A percentile compares a stretch with the other conserved stretches of the same genome.
Conservation (phyloP, 2,329 filamentous ascomycete genomes). For the Xylaria sp. region DNA sequence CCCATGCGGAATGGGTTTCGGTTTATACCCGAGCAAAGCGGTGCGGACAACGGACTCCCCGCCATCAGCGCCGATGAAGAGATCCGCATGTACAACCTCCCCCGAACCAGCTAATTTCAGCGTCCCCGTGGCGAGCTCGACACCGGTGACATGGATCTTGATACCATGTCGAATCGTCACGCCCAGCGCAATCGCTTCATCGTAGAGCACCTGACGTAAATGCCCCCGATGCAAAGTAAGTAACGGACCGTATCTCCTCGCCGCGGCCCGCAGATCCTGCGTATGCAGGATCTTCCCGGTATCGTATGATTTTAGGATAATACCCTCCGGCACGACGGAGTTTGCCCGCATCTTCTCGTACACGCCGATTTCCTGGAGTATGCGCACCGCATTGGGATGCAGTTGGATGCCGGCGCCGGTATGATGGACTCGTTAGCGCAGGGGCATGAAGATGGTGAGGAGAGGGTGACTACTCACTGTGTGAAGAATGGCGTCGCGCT, state of each 20-base stretch:
- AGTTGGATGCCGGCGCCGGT: slow-evolving; percentile 23
- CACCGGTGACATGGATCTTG: slow-evolving; percentile 9
- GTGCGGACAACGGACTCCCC: slow-evolving; percentile 13
- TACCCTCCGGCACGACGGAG: slow-evolving; percentile 14
- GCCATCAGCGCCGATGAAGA: slow-evolving; percentile 12
- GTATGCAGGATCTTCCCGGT: slow-evolving; percentile 21
- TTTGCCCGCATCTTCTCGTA: slow-evolving; percentile 18
- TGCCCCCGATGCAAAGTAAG: slow-evolving; percentile 22
- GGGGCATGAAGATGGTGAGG: not conserved
- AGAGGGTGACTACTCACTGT: slow-evolving; percentile 13
- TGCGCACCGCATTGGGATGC: slow-evolving; percentile 22
- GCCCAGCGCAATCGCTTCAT: slow-evolving; percentile 17
- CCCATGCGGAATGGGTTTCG: slow-evolving; percentile 18
- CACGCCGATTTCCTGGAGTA: slow-evolving; percentile 20
- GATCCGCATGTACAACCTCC: slow-evolving; percentile 16
- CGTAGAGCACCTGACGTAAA: slow-evolving; percentile 22
- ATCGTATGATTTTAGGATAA: slow-evolving; percentile 20
- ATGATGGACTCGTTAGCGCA: slow-evolving; percentile 5
- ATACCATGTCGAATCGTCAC: slow-evolving; percentile 18
- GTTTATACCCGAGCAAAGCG: slow-evolving; percentile 16
- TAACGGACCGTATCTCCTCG: slow-evolving; percentile 17
- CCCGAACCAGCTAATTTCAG: slow-evolving; percentile 7
- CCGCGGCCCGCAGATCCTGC: slow-evolving; percentile 15
- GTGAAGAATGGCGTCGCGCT: slow-evolving; percentile 17
- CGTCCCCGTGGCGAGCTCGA: slow-evolving; percentile 12